Percentiles rank a stretch among this genome's conserved stretches.
phyloP scores from a whole-genome alignment of 1,284 basidiomycete species.

The Boletus semigastroideus region DNA sequence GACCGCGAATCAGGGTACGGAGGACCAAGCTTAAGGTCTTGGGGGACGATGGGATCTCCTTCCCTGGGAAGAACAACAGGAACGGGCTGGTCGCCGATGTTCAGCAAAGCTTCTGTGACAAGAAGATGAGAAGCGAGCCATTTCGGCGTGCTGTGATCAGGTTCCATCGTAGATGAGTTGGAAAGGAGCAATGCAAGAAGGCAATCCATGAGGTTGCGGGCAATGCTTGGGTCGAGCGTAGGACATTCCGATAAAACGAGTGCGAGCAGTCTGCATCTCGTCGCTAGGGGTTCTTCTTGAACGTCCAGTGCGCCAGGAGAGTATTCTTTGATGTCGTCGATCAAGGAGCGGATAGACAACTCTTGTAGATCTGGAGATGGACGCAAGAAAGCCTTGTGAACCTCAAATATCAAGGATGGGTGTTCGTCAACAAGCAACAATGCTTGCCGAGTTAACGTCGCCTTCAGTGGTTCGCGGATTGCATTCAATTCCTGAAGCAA shows the following conservation, averaged over 20 bases:
- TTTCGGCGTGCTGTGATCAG: slow-evolving; percentile 58
- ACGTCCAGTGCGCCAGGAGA: slow-evolving; percentile 63
- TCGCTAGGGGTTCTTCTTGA: slow-evolving; percentile 72
- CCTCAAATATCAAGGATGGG: slow-evolving; percentile 86
- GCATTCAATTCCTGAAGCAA: slow-evolving; percentile 65
- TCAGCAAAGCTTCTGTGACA: slow-evolving; percentile 80
- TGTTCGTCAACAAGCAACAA: slow-evolving; percentile 85
- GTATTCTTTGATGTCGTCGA: slow-evolving; percentile 73
- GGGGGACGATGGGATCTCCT: slow-evolving; percentile 56
- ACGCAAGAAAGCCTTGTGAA: slow-evolving; percentile 78
- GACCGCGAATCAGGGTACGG: slow-evolving; percentile 58
- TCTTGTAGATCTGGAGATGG: slow-evolving; percentile 58
- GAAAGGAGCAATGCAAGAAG: slow-evolving; percentile 66
- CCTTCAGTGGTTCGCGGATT: slow-evolving; percentile 66
- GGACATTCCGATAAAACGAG: slow-evolving; percentile 78
- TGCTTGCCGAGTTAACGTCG: slow-evolving; percentile 65
- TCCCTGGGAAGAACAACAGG: slow-evolving; percentile 64
- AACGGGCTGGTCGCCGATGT: slow-evolving; percentile 70
- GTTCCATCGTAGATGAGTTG: slow-evolving; percentile 48
- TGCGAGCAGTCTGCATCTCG: slow-evolving; percentile 84
- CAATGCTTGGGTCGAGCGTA: slow-evolving; percentile 50
- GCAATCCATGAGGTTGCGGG: slow-evolving; percentile 59
- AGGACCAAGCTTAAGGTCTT: slow-evolving; percentile 59
- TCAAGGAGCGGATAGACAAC: slow-evolving; percentile 60
- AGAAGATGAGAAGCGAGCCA: slow-evolving; percentile 86